A percentile compares a stretch with the other conserved stretches of the same genome.
Conservation (phyloP, 805 yeast species). For the Teunomyces funiuensis region DNA sequence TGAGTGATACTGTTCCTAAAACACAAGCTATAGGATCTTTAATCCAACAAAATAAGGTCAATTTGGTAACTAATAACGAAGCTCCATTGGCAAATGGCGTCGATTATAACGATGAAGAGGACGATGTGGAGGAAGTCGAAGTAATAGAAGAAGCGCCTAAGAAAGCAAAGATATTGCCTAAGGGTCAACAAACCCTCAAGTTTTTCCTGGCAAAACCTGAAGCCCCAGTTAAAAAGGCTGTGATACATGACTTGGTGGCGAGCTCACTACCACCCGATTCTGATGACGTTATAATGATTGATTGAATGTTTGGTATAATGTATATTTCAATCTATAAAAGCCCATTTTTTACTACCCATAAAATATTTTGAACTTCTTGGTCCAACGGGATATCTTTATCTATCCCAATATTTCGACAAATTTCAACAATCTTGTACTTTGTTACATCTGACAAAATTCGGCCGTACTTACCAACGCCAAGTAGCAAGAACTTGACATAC, state of each 20-base stretch:
- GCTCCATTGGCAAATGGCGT: not conserved
- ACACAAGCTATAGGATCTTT: conserved; percentile 52
- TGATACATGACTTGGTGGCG: conserved; percentile 32
- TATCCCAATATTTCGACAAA: conserved; percentile 30
- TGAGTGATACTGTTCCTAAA: conserved; percentile 67
- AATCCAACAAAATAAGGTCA: conserved; percentile 41
- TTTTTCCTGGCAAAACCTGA: conserved; percentile 16
- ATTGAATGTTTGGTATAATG: not conserved
- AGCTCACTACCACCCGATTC: conserved; percentile 10
- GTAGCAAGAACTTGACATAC: conserved; percentile 29
- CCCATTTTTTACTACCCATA: conserved; percentile 27
- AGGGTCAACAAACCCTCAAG: conserved; percentile 43
- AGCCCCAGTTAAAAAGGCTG: conserved; percentile 27
- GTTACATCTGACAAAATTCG: conserved; percentile 39
- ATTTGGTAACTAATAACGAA: conserved; percentile 12
- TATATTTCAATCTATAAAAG: conserved; percentile 2
- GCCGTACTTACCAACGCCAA: conserved; percentile 41
- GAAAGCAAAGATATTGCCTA: conserved; percentile 11
- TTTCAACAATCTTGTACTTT: conserved; percentile 35
- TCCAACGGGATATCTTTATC: conserved; percentile 18
- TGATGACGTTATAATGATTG: not conserved
- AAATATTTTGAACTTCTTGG: conserved; percentile 25
- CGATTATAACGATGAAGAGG: conserved; percentile 7
- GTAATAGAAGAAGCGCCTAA: conserved; percentile 3
- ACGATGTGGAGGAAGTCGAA: conserved; percentile 2